Evolutionary conservation across 805 yeast species (phyloP), one percentile per base, ranked within the genome.

Genomic region (Metschnikowia shivogae): DNA sequence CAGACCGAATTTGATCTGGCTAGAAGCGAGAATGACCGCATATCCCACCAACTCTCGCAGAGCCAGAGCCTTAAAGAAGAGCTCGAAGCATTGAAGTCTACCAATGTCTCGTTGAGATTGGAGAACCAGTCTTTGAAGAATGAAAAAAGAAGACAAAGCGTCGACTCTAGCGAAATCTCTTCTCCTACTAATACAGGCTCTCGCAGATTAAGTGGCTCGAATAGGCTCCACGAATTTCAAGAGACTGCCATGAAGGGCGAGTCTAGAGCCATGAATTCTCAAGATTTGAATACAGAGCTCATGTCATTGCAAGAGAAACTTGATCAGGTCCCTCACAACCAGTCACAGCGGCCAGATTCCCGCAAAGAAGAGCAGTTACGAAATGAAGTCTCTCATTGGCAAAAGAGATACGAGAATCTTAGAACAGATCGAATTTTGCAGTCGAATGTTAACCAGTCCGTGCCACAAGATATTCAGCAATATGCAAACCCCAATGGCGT

Each of bases 361-460:
- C 43, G 28, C 29, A 48, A 48, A 29, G 50, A 55, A 32, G 51
- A 52, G n/a, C 39, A 32, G 5, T 48, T 63, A 37, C 59, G 58
- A 40, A 55, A 54, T 34, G 71, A 69, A 38, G 60, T 74, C 8
- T 58, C 67, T 4, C 70, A 67, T 44, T 76, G 86, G 80, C 81
- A 77, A 60, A 57, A 61, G 39, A 77, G 68, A 49, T 76, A 67
- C 52, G 79, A 78, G 58, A 73, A 74, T 11, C 63, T 73, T n/a
- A 71, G 78, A 26, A 55, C 74, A 19, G 62, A 62, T 31, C 58
- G 59, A 10, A 52, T 59, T 22, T 47, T 56, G 5, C 50, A 48
- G 28, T 51, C 55, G 30, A 53, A 61, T 36, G 62, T 48, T 32
- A 55, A 44, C 29, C 52, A 49, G 19, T 45, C 50, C 36, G 40